Evolutionary conservation across 179 eudicot species (phyloP), one percentile per base, ranked within the genome.

Genomic region (Nepenthes alata): DNA sequence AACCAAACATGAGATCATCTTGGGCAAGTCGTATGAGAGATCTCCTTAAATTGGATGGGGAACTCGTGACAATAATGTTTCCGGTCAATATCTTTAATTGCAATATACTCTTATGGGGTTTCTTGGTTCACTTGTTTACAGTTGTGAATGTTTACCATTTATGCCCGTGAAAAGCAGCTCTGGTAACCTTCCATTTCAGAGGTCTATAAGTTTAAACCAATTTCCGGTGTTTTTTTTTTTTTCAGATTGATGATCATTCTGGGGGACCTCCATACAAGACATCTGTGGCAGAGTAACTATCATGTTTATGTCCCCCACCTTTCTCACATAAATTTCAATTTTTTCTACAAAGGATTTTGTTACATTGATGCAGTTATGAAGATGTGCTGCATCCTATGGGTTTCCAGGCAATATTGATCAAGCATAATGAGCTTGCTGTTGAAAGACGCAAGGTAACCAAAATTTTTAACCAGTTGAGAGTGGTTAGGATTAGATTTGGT

Each of bases 31-130:
- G 77, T 69, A 75, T 90, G 67, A 47, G 55, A 15, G 79, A 74
- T 37, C 88, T 85, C 64, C 58, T 90, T 47, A 88, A 88, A 72
- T 89, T 90, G 41, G 90, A 88, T 69, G 97, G 97, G 45, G 97
- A 88, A 77, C 88, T 90, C 66, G 77, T 90, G 56, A 90, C 94
- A 36, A 73, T 90, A 52, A 90, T 90, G 74, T 90, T 73, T 82
- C 97, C 96, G 77, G 97, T 90, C 62, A 15, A 54, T 39, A 35
- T 66, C 55, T 57, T 50, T 47, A 52, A 3, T 10, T 37, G 51
- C 35, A 39, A 0, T 51, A 1, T 4, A 16, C 38, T 34, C 11
- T 52, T 52, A 2, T 25, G 25, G 25, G 25, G 25, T 52, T 12
- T 52, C 55, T 11, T 25, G 25, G 25, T 25, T 25, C 25, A 25